Evolutionary conservation across 2,329 filamentous ascomycete species (phyloP).

Genomic region (Sporothrix curviconia): DNA sequence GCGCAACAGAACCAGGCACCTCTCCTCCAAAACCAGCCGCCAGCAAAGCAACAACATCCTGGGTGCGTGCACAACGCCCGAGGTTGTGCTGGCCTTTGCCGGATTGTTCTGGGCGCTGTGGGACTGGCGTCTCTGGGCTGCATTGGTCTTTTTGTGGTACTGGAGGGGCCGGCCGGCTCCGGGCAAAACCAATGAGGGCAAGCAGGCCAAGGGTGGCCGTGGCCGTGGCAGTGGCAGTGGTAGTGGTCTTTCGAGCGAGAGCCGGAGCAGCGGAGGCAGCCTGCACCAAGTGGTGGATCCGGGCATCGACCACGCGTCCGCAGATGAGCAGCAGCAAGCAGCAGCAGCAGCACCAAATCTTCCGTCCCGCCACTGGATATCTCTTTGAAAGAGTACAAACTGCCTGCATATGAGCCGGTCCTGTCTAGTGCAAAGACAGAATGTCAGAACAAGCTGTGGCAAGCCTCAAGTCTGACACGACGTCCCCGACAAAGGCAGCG

Average conservation of each 20-base stretch:
- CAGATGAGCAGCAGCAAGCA: background rate
- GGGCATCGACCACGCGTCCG: background rate
- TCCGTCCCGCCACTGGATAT: background rate
- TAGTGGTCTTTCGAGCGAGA: background rate
- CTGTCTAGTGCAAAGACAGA: background rate
- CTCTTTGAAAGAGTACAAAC: constrained; percentile 3
- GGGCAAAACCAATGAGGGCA: background rate
- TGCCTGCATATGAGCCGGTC: constrained; percentile 4
- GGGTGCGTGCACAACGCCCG: constrained; percentile 10
- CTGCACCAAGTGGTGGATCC: constrained; percentile 3
- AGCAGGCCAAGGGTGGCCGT: background rate
- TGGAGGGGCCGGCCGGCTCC: background rate
- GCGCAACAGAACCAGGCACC: background rate
- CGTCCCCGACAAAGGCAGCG: background rate
- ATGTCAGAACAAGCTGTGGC: too few relatives aligned
- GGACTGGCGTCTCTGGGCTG: constrained; percentile 5
- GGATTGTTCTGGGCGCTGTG: constrained; percentile 11
- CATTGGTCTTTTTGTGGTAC: constrained; percentile 6
- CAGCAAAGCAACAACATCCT: background rate
- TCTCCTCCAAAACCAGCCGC: background rate
- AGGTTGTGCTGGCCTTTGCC: constrained; percentile 12
- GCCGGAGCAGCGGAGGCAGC: background rate
- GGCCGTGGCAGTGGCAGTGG: background rate
- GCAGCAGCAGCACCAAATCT: too few relatives aligned
- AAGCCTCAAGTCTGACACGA: background rate